Evolutionary conservation across 2,329 filamentous ascomycete species (phyloP), one percentile per base, ranked within the genome.

Genomic region (Colletotrichum cuscutae): DNA sequence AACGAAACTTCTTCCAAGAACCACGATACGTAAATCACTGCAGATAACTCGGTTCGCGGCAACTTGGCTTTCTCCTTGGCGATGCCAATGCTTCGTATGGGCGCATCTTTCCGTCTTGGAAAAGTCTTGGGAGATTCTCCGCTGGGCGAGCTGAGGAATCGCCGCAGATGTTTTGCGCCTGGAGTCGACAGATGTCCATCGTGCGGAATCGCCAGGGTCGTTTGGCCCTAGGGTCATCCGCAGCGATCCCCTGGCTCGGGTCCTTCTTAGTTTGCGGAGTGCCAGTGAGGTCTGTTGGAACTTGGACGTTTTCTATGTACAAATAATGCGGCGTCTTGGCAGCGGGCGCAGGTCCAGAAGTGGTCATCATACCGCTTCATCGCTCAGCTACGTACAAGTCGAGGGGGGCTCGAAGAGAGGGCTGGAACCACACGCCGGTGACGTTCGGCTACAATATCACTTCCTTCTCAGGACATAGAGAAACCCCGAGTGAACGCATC

Each of bases 21-120:
- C 2, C 13, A 11, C 26, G 35, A 35, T 65, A 26, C 61, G 26
- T 46, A 19, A 5, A 61, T 7, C 37, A 30, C 13, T n/a, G 7
- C n/a, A 37, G 54, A 57, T 24, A 37, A 9, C 56, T 72, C 69
- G 64, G 69, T 32, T 72, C 22, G 19, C 46, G 46, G 59, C 65
- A 24, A 46, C n/a, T 49, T 30, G 60, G 30, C 35, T 52, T 2
- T 2, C 24, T 24, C 42, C 71, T 73, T 71, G 71, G 71, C 71
- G 60, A 71, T 71, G 35, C 54, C 49, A 65, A 73, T 71, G 60
- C 46, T 70, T 67, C 71, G 66, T 42, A 67, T 72, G 49, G 71
- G 66, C 71, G 65, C 60, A 65, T 56, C 35, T 28, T 71, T 61
- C 71, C 71, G 71, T 57, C 71, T 73, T 73, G 71, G 71, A 52